Evolutionary conservation across 2,329 filamentous ascomycete genomes (phyloP).

Genomic region (Epichloe amarillans): DNA sequence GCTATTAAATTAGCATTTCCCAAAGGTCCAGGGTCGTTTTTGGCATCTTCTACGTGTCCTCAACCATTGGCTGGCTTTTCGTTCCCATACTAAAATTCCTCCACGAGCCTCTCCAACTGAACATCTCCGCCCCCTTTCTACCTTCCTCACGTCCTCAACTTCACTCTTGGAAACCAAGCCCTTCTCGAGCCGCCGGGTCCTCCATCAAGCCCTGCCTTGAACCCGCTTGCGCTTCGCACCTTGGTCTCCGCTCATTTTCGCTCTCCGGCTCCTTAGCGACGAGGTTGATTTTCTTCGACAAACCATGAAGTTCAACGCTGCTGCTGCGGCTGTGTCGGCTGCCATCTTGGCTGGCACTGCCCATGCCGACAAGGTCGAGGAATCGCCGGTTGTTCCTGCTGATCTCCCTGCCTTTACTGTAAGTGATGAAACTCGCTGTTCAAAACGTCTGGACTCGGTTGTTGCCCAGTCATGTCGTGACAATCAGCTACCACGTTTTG

Average conservation of each 20-base stretch:
- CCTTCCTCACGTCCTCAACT: constrained; percentile 11
- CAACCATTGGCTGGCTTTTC: constrained; percentile 8
- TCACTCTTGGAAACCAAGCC: constrained; percentile 14
- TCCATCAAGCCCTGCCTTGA: constrained; percentile 5
- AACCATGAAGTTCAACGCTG: constrained; percentile 75
- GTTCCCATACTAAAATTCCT: constrained; percentile 3
- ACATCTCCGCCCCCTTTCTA: constrained; percentile 9
- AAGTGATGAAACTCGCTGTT: constrained; percentile 27
- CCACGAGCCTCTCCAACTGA: constrained; percentile 7
- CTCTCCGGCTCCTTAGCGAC: constrained; percentile 32
- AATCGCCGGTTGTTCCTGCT: constrained; percentile 45
- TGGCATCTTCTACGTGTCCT: constrained; percentile 9
- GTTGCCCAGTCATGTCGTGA: background rate
- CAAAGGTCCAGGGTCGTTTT: background rate
- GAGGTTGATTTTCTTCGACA: background rate
- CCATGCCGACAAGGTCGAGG: constrained; percentile 53
- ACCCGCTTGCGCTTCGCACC: constrained; percentile 13
- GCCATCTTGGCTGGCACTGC: constrained; percentile 57
- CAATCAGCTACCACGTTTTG: background rate
- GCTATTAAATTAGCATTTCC: background rate
- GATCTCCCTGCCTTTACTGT: constrained; percentile 79
- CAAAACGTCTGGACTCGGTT: background rate
- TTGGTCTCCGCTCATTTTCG: constrained; percentile 1
- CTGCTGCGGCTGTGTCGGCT: constrained; percentile 63
- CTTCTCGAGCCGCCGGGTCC: constrained; percentile 17